Conservation (phyloP, 805 yeast genomes). For the Pichia pseudocactophila region DNA sequence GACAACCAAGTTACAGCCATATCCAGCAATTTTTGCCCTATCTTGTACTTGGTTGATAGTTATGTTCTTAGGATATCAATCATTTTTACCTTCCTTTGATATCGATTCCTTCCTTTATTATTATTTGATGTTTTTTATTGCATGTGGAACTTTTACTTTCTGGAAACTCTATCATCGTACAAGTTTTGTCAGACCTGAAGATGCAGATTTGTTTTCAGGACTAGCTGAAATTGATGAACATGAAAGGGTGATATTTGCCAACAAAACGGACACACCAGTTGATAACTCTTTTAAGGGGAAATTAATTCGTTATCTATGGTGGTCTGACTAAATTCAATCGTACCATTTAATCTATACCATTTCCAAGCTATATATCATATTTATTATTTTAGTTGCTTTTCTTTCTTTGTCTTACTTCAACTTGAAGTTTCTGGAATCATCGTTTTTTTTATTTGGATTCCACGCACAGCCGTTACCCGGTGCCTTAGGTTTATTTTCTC, state of each 20-base stretch:
- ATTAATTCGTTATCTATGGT: constrained; percentile 2
- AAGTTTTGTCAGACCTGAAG: constrained; percentile 32
- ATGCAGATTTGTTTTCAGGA: constrained; percentile 39
- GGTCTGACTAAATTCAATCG: constrained; percentile 1
- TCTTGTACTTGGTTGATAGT: constrained; percentile 29
- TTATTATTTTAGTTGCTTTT: too few relatives aligned
- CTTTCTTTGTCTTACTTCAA: too few relatives aligned
- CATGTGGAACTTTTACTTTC: constrained; percentile 26
- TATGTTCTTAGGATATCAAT: constrained; percentile 32
- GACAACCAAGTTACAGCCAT: constrained; percentile 35
- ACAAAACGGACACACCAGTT: background rate
- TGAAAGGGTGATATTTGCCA: constrained; percentile 28
- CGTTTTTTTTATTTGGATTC: too few relatives aligned
- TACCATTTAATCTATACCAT: background rate
- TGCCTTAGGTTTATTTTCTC: too few relatives aligned
- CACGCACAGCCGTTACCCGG: too few relatives aligned
- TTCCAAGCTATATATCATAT: too few relatives aligned
- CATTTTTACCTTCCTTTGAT: constrained; percentile 32
- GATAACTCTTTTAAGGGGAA: constrained; percentile 2
- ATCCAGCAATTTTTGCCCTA: constrained; percentile 21
- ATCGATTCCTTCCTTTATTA: constrained; percentile 35
- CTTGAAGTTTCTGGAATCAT: too few relatives aligned
- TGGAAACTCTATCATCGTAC: constrained; percentile 34
- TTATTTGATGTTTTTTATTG: constrained; percentile 36
- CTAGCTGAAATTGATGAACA: constrained; percentile 42